Conservation (phyloP, 805 yeast genomes). For the Lipomyces orientalis region DNA sequence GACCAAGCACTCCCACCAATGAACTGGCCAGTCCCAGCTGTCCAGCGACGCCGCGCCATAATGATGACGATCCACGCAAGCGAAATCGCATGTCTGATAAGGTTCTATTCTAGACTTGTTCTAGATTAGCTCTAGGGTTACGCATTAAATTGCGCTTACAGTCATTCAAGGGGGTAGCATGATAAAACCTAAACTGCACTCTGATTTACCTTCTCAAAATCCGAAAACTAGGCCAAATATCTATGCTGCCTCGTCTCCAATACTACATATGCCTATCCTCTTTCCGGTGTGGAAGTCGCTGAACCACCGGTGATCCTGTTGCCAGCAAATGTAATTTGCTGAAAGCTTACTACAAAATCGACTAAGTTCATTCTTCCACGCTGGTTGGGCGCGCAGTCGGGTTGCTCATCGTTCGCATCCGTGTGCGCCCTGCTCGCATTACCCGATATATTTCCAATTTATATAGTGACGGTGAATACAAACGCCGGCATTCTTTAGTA, state of each 20-base stretch:
- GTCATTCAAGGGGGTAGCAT: neutral
- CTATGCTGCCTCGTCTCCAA: neutral
- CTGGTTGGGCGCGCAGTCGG: constrained; percentile 31
- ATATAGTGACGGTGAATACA: neutral
- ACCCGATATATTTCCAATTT: neutral
- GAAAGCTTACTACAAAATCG: neutral
- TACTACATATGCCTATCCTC: neutral
- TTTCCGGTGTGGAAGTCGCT: neutral
- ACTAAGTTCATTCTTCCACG: constrained; percentile 5
- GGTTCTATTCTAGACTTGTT: neutral
- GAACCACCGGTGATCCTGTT: neutral
- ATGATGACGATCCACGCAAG: neutral
- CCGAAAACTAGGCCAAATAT: too few species aligned
- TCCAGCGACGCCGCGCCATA: neutral
- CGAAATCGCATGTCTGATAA: neutral
- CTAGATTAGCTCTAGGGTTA: neutral
- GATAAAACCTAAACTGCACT: neutral
- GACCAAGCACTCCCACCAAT: neutral
- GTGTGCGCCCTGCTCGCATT: constrained; percentile 3
- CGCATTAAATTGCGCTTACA: neutral
- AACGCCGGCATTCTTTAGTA: neutral
- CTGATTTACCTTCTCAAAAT: neutral
- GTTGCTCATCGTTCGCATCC: constrained; percentile 1
- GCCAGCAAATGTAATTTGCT: neutral
- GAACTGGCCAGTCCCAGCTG: neutral